Evolutionary conservation across 2,329 filamentous ascomycete species (phyloP), one percentile per base, ranked within the genome.

Genomic region (Nothopassalora personata): DNA sequence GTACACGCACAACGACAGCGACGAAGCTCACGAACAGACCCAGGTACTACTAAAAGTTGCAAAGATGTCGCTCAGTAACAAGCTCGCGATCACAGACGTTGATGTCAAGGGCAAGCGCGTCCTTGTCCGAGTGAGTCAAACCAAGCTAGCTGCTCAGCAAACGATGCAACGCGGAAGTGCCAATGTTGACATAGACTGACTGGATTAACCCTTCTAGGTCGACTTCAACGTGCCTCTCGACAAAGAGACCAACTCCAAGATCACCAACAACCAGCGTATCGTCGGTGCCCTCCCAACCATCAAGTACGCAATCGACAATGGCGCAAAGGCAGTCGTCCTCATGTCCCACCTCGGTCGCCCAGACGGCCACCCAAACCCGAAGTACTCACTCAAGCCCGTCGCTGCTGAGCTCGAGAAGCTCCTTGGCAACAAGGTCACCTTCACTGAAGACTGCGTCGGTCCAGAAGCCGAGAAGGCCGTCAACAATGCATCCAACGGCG

Each of bases 181-280:
- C 31, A 34, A 34, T 11, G 11, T 34, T 34, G 13, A 47, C 23
- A 54, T 45, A 33, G 46, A 49, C 5, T 11, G 9, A 28, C 46
- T 27, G 28, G 18, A 9, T 11, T 10, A 7, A 56, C 9, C 36
- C 9, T 27, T 46, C 54, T 72, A 96, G 92, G 93, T 99, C 77
- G 94, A 99, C 85, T 99, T 99, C 87, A 99, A 99, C 80, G 95
- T 99, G 59, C 94, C 94, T 66, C 91, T 99, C 73, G 91, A 99
- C 75, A 85, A 82, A 68, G 83, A 94, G 75, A 95, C 91, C 81
- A 73, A 73, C 69, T 65, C 64, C 56, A 92, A 95, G 58, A 86
- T 99, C 77, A 97, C 94, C 77, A 99, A 99, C 86, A 91, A 88
- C 80, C 94, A 99, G 82, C 92, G 94, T 77, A 99, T 99, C 73